Conservation (phyloP, 176 grass and related monocot genomes). For the Dendrocalamus sinicus region DNA sequence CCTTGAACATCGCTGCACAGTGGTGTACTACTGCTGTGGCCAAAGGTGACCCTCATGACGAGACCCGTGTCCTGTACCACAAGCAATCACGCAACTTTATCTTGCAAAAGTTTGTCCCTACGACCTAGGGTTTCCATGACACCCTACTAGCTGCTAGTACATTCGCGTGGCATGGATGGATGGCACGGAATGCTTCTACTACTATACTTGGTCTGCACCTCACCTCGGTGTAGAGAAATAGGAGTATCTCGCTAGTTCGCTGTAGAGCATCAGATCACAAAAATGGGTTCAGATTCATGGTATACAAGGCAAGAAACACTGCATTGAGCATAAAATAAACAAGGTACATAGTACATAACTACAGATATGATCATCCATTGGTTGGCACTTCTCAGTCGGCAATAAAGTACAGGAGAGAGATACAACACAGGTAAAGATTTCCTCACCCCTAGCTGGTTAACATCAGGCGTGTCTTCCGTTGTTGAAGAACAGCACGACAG, state of each 20-base stretch:
- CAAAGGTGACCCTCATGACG: conserved; percentile 36
- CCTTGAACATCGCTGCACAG: neutral
- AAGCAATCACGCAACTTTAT: conserved; percentile 38
- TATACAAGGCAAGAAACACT: neutral
- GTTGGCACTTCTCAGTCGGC: neutral
- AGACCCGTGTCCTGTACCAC: conserved; percentile 43
- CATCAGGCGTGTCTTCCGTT: too few relatives aligned
- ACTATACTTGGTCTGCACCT: neutral
- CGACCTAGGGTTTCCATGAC: conserved; percentile 33
- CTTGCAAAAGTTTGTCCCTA: conserved; percentile 41
- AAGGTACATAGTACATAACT: neutral
- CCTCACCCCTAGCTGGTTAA: too few relatives aligned
- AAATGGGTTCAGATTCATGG: neutral
- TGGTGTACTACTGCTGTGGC: neutral
- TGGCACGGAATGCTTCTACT: neutral
- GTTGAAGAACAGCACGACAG: neutral
- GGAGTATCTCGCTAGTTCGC: neutral
- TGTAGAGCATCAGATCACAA: neutral
- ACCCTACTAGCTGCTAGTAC: neutral
- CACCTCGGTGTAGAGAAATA: neutral
- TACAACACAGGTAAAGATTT: too few relatives aligned
- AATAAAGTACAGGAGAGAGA: neutral
- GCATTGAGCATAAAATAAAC: neutral
- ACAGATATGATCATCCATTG: neutral
- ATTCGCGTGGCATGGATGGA: neutral